A percentile compares a stretch with the other conserved stretches of the same genome.
These are phyloP conservation scores for Pestalotiopsis sp. DNA, from an alignment of 2,329 filamentous ascomycete species.

Conservation along the genomic window DNA sequence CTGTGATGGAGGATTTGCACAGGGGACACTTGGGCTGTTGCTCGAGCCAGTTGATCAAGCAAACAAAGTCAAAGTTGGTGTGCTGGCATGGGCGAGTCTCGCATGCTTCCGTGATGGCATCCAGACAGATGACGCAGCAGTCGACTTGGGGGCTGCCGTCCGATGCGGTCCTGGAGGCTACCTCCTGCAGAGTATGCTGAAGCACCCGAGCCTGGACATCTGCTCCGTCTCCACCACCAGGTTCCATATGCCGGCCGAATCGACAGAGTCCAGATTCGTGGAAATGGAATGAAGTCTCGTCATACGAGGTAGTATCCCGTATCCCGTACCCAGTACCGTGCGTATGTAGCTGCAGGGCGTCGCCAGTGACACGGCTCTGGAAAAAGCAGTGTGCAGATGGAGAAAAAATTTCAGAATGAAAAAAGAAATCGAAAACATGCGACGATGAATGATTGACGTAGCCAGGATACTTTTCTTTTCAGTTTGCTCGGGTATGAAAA, in stretches of 20 bases:
- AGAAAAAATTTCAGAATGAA: background rate
- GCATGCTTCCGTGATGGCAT: constrained; percentile 71
- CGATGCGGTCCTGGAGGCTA: constrained; percentile 31
- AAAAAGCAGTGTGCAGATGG: too few species aligned
- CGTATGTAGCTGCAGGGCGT: too few species aligned
- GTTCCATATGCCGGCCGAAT: constrained; percentile 29
- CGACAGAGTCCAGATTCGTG: background rate
- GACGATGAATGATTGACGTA: background rate
- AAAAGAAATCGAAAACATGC: background rate
- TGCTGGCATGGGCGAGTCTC: constrained; percentile 78
- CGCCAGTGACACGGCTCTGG: too few species aligned
- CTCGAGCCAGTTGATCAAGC: constrained; percentile 80
- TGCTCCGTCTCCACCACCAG: constrained; percentile 22
- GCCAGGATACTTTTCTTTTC: background rate
- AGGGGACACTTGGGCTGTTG: constrained; percentile 75
- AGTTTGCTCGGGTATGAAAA: background rate
- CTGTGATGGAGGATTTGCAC: constrained; percentile 62
- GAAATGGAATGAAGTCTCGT: background rate
- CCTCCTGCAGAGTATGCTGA: constrained; percentile 46
- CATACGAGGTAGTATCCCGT: background rate
- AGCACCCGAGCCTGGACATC: constrained; percentile 46
- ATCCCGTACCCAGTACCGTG: too few species aligned
- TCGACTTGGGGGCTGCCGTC: constrained; percentile 36
- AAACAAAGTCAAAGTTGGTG: constrained; percentile 81
- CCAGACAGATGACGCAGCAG: constrained; percentile 87